Conservation (phyloP, 2,329 filamentous ascomycete species). For the Ceratocystis diversiconidia region DNA sequence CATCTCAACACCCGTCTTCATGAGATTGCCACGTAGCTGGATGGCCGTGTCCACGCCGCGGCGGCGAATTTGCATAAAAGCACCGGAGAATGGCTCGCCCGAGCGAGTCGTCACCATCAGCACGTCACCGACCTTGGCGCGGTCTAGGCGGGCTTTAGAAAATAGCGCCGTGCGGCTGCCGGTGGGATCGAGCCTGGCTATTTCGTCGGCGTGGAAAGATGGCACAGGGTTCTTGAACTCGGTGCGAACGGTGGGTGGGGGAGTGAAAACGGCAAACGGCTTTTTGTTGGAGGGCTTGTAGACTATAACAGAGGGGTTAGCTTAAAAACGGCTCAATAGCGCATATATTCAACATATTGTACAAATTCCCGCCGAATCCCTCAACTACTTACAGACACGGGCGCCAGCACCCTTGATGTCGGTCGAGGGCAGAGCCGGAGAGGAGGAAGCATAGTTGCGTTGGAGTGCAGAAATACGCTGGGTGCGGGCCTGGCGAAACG, state of each 20-base stretch:
- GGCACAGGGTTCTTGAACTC: slow-evolving; percentile 44
- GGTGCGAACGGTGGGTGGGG: slow-evolving; percentile 27
- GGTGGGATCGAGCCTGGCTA: slow-evolving; percentile 65
- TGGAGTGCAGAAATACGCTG: slow-evolving; percentile 26
- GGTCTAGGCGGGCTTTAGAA: slow-evolving; percentile 59
- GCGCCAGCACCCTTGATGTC: slow-evolving; percentile 22
- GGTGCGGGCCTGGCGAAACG: slow-evolving; percentile 44
- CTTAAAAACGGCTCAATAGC: neutral
- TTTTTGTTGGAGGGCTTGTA: slow-evolving; percentile 18
- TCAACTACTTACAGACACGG: slow-evolving; percentile 23
- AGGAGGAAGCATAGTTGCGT: slow-evolving; percentile 20
- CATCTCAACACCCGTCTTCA: slow-evolving; percentile 84
- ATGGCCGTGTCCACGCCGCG: slow-evolving; percentile 83
- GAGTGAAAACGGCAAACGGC: slow-evolving; percentile 20
- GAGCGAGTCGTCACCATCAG: slow-evolving; percentile 70
- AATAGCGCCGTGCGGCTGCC: slow-evolving; percentile 74
- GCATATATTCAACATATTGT: too few relatives aligned
- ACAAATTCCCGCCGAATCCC: neutral
- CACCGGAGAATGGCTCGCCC: slow-evolving; percentile 79
- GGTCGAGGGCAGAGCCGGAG: slow-evolving; percentile 23
- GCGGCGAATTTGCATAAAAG: slow-evolving; percentile 73
- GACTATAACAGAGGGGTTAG: slow-evolving; percentile 10
- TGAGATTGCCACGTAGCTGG: slow-evolving; percentile 71
- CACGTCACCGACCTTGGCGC: slow-evolving; percentile 75
- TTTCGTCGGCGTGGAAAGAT: slow-evolving; percentile 52